Evolutionary conservation across 805 yeast species (phyloP).

Genomic region (Ogataea polymorpha): DNA sequence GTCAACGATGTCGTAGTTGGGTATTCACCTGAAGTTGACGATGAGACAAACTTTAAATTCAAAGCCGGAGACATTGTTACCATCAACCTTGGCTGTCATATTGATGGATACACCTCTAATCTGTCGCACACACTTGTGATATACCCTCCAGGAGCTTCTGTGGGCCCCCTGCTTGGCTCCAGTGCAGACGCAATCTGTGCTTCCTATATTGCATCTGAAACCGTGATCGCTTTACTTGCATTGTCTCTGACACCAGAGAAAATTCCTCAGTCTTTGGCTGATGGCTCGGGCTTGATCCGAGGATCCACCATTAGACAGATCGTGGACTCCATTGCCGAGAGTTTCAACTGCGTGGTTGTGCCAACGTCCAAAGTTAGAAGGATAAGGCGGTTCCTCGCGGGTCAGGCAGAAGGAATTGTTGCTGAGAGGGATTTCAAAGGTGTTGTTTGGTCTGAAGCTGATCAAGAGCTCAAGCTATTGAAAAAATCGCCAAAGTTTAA

Average conservation of each 20-base stretch:
- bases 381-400: slow-evolving; percentile 88
- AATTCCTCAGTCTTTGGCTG: slow-evolving; percentile 50
- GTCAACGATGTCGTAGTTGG: slow-evolving; percentile 75
- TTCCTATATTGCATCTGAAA: slow-evolving; percentile 82
- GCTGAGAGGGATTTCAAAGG: slow-evolving; percentile 93
- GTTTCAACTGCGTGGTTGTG: slow-evolving; percentile 78
- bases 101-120: slow-evolving; percentile 92
- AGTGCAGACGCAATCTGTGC: slow-evolving; percentile 91
- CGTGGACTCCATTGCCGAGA: slow-evolving; percentile 83
- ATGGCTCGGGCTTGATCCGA: slow-evolving; percentile 42
- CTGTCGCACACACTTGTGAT: slow-evolving; percentile 85
- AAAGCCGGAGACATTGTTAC: slow-evolving; percentile 83
- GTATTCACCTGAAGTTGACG: slow-evolving; percentile 83
- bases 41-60: slow-evolving; percentile 45
- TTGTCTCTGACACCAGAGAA: slow-evolving; percentile 74
- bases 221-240: slow-evolving; percentile 75
- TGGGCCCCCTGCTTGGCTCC: slow-evolving; percentile 78
- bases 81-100: slow-evolving; percentile 81
- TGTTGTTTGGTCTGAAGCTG: slow-evolving; percentile 81
- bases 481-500: slow-evolving; percentile 36
- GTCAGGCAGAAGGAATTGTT: slow-evolving; percentile 89
- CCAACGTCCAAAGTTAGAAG: slow-evolving; percentile 94
- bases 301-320: slow-evolving; percentile 69
- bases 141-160: slow-evolving; percentile 56
- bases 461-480: slow-evolving; percentile 64